Evolutionary conservation across 2,329 filamentous ascomycete genomes (phyloP).

Genomic region (Microdochium trichocladiopsis): DNA sequence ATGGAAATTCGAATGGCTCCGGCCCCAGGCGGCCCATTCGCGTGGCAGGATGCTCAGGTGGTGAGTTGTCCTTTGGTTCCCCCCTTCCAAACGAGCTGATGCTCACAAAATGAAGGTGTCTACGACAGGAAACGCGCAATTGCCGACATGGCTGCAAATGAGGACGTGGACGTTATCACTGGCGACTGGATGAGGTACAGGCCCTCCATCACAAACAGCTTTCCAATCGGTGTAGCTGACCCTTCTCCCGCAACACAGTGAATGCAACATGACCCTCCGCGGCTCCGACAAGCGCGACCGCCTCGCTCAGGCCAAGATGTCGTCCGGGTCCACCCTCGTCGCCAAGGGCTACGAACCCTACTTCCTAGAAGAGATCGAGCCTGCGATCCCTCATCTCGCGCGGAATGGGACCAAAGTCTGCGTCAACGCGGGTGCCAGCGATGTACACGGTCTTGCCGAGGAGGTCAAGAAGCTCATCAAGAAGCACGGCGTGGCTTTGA

Average conservation of each 20-base stretch:
- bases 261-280: not conserved
- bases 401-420: conserved; percentile 13
- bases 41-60: conserved; percentile 19
- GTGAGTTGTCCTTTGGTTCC: conserved; percentile 6
- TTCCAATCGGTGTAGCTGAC: not conserved
- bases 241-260: not conserved
- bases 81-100: too few species aligned
- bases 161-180: conserved; percentile 7
- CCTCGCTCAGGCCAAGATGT: conserved; percentile 1
- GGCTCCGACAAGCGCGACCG: conserved; percentile 1
- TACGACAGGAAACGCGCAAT: conserved; percentile 32
- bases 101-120: conserved; percentile 18
- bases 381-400: conserved; percentile 11
- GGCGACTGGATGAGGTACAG: conserved; percentile 1
- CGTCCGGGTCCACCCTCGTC: conserved; percentile 7
- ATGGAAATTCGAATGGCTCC: conserved; percentile 5
- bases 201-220: not conserved
- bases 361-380: conserved; percentile 15
- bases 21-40: conserved; percentile 15
- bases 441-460: conserved; percentile 6
- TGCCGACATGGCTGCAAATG: conserved; percentile 23
- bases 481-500: conserved; percentile 15
- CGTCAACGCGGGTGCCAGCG: conserved; percentile 18
- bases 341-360: not conserved
- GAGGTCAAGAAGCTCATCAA: conserved; percentile 4